Evolutionary conservation across 177 flowering plant species (phyloP).

Genomic region (Vitis hybrid): DNA sequence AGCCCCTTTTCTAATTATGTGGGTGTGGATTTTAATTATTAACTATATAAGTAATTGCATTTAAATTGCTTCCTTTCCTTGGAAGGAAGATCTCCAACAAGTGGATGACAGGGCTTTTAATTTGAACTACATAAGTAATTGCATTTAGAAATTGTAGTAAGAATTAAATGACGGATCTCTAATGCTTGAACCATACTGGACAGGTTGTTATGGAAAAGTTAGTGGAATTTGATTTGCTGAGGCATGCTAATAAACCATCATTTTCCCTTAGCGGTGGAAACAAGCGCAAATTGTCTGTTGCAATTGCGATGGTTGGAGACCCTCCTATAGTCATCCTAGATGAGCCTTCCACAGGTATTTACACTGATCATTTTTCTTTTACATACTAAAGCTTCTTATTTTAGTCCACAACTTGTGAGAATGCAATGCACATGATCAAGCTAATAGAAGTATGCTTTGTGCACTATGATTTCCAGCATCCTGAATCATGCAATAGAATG

Average conservation of each 20-base stretch:
- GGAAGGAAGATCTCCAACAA: too few species aligned
- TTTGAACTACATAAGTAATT: too few species aligned
- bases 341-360: constrained; percentile 97
- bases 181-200: constrained; percentile 8
- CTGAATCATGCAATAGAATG: too few species aligned
- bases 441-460: too few species aligned
- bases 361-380: neutral
- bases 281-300: constrained; percentile 93
- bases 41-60: too few species aligned
- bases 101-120: too few species aligned
- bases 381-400: neutral
- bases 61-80: too few species aligned
- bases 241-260: constrained; percentile 84
- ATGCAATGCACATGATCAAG: too few species aligned
- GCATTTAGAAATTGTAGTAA: too few species aligned
- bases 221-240: constrained; percentile 86
- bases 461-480: too few species aligned
- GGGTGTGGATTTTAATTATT: too few species aligned
- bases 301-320: constrained; percentile 98
- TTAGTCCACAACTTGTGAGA: neutral
- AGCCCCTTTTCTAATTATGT: too few species aligned
- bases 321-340: constrained; percentile 98
- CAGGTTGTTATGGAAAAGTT: constrained; percentile 88
- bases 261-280: constrained; percentile 94
- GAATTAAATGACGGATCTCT: constrained; percentile 1